Percentiles rank a stretch among this genome's conserved stretches.
These are phyloP conservation scores for Tuber borchii DNA, from an alignment of 495 filamentous ascomycete species.

Conservation along the genomic window DNA sequence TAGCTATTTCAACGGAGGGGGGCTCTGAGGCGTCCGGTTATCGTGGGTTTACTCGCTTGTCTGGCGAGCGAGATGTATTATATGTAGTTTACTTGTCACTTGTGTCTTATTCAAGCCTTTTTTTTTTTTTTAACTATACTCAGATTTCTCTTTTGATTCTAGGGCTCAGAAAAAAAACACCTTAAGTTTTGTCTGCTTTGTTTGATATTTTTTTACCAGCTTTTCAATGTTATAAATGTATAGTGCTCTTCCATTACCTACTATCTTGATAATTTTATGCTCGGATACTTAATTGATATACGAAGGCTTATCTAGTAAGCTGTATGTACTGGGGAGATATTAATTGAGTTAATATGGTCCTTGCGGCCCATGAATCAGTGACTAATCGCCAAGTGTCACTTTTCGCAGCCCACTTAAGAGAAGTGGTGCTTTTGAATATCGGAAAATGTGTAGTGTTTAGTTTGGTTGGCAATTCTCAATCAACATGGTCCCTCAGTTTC, in stretches of 20 bases:
- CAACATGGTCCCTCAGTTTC: not conserved
- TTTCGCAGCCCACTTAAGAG: not conserved
- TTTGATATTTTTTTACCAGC: not conserved
- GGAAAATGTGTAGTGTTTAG: not conserved
- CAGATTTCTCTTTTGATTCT: not conserved
- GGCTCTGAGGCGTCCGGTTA: slow-evolving; percentile 3
- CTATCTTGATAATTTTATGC: not conserved
- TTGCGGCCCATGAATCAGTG: not conserved
- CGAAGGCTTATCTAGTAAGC: not conserved
- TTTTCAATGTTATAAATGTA: not conserved
- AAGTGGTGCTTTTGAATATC: not conserved
- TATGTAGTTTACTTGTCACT: not conserved
- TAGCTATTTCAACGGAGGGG: not conserved
- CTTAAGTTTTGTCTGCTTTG: not conserved
- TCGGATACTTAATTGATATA: not conserved
- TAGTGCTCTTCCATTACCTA: not conserved
- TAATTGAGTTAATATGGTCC: not conserved
- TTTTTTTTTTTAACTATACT: not conserved
- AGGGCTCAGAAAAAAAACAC: not conserved
- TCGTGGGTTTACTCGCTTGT: not conserved
- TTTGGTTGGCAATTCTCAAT: not conserved
- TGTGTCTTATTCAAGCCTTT: not conserved
- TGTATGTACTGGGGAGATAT: not conserved
- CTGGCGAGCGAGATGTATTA: not conserved
- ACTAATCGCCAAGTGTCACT: not conserved